Conservation (phyloP, 257 asterid species). For the Solanum sitiens region DNA sequence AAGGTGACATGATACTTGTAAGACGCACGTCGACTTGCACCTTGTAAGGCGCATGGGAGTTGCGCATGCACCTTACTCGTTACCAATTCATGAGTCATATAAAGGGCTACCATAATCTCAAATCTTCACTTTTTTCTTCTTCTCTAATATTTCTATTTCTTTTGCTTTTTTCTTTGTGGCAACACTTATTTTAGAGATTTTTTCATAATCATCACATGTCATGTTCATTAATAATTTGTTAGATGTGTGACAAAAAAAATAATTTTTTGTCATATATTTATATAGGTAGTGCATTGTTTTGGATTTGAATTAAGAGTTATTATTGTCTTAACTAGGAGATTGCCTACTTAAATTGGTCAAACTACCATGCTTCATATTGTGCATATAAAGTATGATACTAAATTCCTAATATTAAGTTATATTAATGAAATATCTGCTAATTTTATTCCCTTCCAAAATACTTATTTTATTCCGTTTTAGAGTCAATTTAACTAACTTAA, state of each 20-base stretch:
- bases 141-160: neutral
- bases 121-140: neutral
- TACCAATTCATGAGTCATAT: slow-evolving; percentile 49
- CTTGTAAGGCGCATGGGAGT: neutral
- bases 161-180: neutral
- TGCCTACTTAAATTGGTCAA: neutral
- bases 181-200: neutral
- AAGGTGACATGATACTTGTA: neutral
- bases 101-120: slow-evolving; percentile 78
- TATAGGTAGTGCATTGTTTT: neutral
- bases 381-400: neutral
- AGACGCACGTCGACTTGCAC: neutral
- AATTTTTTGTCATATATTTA: neutral
- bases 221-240: neutral
- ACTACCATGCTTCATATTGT: neutral
- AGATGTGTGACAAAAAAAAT: neutral
- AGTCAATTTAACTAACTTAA: neutral
- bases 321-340: neutral
- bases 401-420: neutral
- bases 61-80: neutral
- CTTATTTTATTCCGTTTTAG: neutral
- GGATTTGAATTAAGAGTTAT: neutral
- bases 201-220: neutral
- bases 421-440: neutral
- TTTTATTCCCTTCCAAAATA: neutral